Evolutionary conservation across 148 eudicot species (phyloP), one percentile per base, ranked within the genome.

Genomic region (Rhododendron ferrugineum): DNA sequence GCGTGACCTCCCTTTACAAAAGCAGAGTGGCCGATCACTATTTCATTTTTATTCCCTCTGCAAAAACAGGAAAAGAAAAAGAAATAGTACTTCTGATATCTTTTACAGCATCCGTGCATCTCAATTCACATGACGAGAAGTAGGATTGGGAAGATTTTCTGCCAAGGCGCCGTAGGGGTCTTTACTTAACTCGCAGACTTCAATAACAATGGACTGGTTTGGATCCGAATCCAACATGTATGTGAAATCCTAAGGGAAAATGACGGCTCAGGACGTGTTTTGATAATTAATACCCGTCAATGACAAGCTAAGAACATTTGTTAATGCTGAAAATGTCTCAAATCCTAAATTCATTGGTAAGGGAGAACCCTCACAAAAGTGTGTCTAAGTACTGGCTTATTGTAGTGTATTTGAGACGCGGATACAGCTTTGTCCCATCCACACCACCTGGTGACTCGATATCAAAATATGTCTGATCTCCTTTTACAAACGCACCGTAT

Each of bases 381-480:
- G 89, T 89, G 90, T 93, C 94, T 15, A 94, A 75, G 79, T 62
- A 92, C 86, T 96, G 91, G 80, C 91, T 86, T 82, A 94, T 85
- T 0, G 93, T 93, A 62, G 90, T 90, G 89, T 92, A 94, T 68
- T 87, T 90, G 66, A 94, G 83, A 64, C 88, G 91, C 49, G 97
- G 94, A 86, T 93, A 95, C 32, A 95, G 88, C 82, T 89, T 83
- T 18, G 95, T 88, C 81, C 95, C 98, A 81, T 95, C 98, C 37
- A 93, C 92, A 10, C 95, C 95, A 77, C 88, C 89, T 3, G 94
- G 85, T 82, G 93, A 83, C 84, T 92, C 90, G 2, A 91, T 87
- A 82, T 93, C 94, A 23, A 93, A 95, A 82, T 94, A 94, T 13
- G 94, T 93, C 44, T 93, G 97, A 88, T 95, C 97, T 81, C 98